Conservation (phyloP, 805 yeast species). For the Pichia gijzeniarum region DNA sequence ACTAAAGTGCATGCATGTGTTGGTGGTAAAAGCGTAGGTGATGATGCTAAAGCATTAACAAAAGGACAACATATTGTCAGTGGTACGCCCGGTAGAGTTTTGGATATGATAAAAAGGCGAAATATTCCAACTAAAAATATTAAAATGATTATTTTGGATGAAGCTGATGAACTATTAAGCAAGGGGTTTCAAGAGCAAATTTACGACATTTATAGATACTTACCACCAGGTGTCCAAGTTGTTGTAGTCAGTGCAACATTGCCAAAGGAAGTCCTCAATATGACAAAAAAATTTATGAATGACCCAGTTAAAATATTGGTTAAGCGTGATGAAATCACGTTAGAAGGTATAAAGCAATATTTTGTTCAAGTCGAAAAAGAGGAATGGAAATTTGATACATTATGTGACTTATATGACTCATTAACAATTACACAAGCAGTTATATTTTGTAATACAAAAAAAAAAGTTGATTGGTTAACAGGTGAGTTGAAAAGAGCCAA, state of each 20-base stretch:
- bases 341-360: conserved; percentile 94
- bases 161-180: conserved; percentile 94
- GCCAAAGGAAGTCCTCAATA: conserved; percentile 86
- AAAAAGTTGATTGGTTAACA: conserved; percentile 87
- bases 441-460: conserved; percentile 93
- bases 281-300: conserved; percentile 89
- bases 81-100: conserved; percentile 98
- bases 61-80: conserved; percentile 89
- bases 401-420: conserved; percentile 92
- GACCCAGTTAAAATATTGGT: conserved; percentile 93
- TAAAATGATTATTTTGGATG: conserved; percentile 94
- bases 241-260: conserved; percentile 93
- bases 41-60: conserved; percentile 78
- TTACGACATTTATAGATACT: conserved; percentile 82
- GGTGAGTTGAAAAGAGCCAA: conserved; percentile 66
- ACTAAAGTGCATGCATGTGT: conserved; percentile 93
- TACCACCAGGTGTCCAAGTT: conserved; percentile 88
- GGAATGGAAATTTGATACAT: conserved; percentile 89
- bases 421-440: conserved; percentile 96
- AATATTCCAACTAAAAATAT: conserved; percentile 73
- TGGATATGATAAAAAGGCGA: conserved; percentile 91
- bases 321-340: conserved; percentile 89
- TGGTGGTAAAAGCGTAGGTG: conserved; percentile 90
- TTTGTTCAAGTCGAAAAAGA: conserved; percentile 87
- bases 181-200: conserved; percentile 95